A percentile compares a stretch with the other conserved stretches of the same genome.
These are phyloP conservation scores for Blepharisma japonicum DNA, from an alignment of 73 alveolate species.

Conservation along the genomic window DNA sequence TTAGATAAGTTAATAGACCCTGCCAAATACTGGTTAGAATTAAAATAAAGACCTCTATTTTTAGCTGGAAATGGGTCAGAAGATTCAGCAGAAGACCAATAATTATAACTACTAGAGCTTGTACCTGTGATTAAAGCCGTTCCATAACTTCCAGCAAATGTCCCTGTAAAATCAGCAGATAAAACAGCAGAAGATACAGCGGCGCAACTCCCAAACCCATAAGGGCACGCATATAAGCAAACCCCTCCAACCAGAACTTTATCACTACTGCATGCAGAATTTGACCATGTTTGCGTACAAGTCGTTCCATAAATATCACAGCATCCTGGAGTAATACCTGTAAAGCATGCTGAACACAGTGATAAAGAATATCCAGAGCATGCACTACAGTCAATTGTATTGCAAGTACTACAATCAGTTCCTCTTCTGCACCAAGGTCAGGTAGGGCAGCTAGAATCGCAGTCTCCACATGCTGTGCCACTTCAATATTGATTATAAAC, in stretches of 20 bases:
- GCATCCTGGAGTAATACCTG: background rate
- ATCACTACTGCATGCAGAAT: background rate
- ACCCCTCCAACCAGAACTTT: background rate
- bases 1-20: background rate
- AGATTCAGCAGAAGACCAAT: background rate
- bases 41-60: conserved; percentile 7
- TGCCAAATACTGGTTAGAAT: background rate
- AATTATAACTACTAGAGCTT: too few relatives aligned
- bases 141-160: too few relatives aligned
- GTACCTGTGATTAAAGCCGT: too few relatives aligned
- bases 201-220: background rate
- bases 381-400: background rate
- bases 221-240: background rate
- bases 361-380: background rate
- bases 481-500: background rate
- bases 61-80: background rate
- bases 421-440: conserved; percentile 22
- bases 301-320: background rate
- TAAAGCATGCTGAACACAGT: background rate
- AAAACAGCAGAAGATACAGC: background rate
- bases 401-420: background rate
- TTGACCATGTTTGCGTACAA: background rate
- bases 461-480: background rate
- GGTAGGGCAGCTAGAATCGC: background rate
- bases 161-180: too few relatives aligned